phyloP scores from a whole-genome alignment of 345 rosid species.

The Brassica napus region Da-Ae NC_063452.1:30439001-30439500 shows the following conservation, averaged over 20 bases:
- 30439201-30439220: background rate
- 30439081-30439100: background rate
- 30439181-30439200: slow-evolving; percentile 4
- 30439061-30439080: background rate
- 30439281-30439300: slow-evolving; percentile 36
- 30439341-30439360: background rate
- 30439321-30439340: background rate
- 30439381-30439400: background rate
- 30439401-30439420: background rate
- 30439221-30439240: slow-evolving; percentile 7
- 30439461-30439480: too few relatives aligned
- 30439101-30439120: background rate
- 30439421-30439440: background rate
- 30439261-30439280: slow-evolving; percentile 38
- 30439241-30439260: slow-evolving; percentile 16
- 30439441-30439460: background rate
- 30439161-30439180: slow-evolving; percentile 3
- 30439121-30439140: background rate
- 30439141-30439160: slow-evolving; percentile 2
- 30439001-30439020: background rate
- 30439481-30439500: too few relatives aligned
- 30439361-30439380: background rate
- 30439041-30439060: background rate
- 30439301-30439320: background rate
- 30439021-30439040: background rate